Evolutionary conservation across 306 rosid genomes (phyloP).

Genomic region (Ammopiptanthus mongolicus): DNA sequence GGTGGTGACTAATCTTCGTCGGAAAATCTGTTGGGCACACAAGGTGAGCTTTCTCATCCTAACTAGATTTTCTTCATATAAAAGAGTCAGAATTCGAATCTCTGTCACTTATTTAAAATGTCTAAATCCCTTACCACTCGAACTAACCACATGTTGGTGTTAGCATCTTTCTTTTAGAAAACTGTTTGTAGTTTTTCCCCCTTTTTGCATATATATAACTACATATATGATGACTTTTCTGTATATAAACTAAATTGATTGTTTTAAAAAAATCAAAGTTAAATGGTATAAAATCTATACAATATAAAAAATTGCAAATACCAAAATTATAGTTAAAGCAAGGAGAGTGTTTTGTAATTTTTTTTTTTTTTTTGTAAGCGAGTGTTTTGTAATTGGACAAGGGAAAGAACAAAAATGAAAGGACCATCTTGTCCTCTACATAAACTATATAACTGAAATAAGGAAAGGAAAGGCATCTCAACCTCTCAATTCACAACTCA

Average conservation of each 20-base stretch:
- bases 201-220: no score
- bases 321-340: background rate
- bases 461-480: constrained; percentile 29
- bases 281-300: background rate
- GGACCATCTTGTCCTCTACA: constrained; percentile 51
- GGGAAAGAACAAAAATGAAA: constrained; percentile 46
- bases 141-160: no score
- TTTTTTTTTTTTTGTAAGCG: no score
- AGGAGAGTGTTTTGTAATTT: background rate
- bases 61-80: no score
- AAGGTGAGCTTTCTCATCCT: no score
- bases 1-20: no score
- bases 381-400: constrained; percentile 38
- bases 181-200: background rate
- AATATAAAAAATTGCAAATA: background rate
- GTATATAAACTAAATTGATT: background rate
- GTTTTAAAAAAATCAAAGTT: background rate
- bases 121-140: no score
- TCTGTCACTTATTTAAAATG: no score
- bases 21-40: no score
- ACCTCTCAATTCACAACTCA: constrained; percentile 28
- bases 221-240: background rate
- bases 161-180: no score
- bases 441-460: constrained; percentile 5
- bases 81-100: no score